Percentiles rank a stretch among this genome's conserved stretches.
These are phyloP conservation scores for Psidium friedrichsthalianum DNA, from an alignment of 345 rosid genomes.

Conservation along the genomic window DNA sequence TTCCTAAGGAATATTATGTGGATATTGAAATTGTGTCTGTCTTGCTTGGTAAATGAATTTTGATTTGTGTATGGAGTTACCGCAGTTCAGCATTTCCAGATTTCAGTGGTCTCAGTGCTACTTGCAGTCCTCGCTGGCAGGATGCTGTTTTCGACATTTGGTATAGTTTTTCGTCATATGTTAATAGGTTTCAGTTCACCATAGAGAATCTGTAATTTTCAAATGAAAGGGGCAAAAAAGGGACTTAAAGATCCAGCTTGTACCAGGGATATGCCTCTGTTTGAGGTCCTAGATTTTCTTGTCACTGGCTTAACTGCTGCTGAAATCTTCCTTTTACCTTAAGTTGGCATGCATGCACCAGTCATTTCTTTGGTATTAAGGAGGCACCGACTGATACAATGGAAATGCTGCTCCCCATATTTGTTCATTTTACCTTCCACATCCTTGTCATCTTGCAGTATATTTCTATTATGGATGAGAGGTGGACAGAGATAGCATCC, in stretches of 20 bases:
- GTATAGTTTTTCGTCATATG: background rate
- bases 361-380: background rate
- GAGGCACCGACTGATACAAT: background rate
- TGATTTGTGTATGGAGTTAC: background rate
- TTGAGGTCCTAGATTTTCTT: background rate
- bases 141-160: background rate
- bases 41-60: background rate
- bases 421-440: background rate
- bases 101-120: background rate
- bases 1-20: background rate
- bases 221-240: background rate
- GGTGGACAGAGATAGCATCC: background rate
- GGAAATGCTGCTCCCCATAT: background rate
- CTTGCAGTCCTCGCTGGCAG: background rate
- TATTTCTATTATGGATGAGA: background rate
- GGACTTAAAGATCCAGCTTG: background rate
- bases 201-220: background rate
- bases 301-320: background rate
- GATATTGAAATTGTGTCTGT: background rate
- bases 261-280: background rate
- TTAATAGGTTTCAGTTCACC: background rate
- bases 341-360: background rate
- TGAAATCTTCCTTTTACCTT: background rate
- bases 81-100: background rate
- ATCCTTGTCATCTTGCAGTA: background rate